Evolutionary conservation across 805 yeast species (phyloP).

Genomic region (Candida ulmi): DNA sequence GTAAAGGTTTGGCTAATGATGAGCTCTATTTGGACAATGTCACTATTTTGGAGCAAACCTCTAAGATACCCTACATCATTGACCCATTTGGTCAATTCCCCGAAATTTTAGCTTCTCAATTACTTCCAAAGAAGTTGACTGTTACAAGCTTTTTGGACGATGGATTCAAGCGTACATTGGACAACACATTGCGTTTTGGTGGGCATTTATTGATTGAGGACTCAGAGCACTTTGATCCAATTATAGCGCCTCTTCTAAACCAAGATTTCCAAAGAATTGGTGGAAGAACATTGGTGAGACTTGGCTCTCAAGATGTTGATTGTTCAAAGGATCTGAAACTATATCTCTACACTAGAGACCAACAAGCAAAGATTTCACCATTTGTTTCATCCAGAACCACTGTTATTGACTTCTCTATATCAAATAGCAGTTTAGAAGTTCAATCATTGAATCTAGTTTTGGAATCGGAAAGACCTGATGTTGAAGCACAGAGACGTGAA

Average conservation of each 20-base stretch:
- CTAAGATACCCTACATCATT: slow-evolving; percentile 50
- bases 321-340: slow-evolving; percentile 59
- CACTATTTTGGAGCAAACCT: slow-evolving; percentile 37
- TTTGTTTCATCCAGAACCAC: slow-evolving; percentile 60
- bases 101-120: slow-evolving; percentile 31
- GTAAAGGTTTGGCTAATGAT: slow-evolving; percentile 50
- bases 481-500: slow-evolving; percentile 52
- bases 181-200: slow-evolving; percentile 82
- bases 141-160: slow-evolving; percentile 69
- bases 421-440: slow-evolving; percentile 58
- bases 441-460: slow-evolving; percentile 57
- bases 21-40: slow-evolving; percentile 60
- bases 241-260: slow-evolving; percentile 55
- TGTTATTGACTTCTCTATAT: slow-evolving; percentile 66
- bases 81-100: slow-evolving; percentile 60
- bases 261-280: slow-evolving; percentile 61
- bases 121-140: slow-evolving; percentile 33
- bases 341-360: slow-evolving; percentile 56
- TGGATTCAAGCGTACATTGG: slow-evolving; percentile 61
- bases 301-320: slow-evolving; percentile 65
- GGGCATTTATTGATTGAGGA: slow-evolving; percentile 67
- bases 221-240: slow-evolving; percentile 77
- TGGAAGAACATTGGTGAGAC: slow-evolving; percentile 54
- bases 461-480: slow-evolving; percentile 53
- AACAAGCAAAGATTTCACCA: slow-evolving; percentile 39